Evolutionary conservation across 129 eudicot species (phyloP).

Genomic region (Lonicera japonica): DNA sequence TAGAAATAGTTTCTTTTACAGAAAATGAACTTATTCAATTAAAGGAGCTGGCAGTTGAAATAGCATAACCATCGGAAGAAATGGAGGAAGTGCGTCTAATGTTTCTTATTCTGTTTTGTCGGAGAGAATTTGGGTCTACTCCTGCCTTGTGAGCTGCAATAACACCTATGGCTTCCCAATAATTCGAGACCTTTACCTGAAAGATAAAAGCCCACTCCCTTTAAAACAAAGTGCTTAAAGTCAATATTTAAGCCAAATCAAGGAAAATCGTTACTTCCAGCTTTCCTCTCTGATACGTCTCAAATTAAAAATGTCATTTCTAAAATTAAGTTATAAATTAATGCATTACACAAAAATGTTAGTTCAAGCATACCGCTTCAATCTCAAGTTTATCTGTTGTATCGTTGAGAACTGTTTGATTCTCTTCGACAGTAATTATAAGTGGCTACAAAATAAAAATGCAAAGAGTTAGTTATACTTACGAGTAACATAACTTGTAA

Average conservation of each 20-base stretch:
- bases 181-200: constrained; percentile 86
- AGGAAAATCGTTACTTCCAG: too few species aligned
- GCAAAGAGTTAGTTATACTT: neutral
- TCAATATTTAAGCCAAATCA: too few species aligned
- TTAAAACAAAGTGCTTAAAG: neutral
- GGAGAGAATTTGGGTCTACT: constrained; percentile 73
- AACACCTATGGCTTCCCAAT: constrained; percentile 97
- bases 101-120: constrained; percentile 63
- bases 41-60: constrained; percentile 23
- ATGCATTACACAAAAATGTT: neutral
- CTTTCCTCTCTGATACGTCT: too few species aligned
- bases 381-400: constrained; percentile 84
- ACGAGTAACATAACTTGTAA: constrained; percentile 18
- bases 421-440: constrained; percentile 83
- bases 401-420: constrained; percentile 74
- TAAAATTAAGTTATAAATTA: neutral
- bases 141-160: constrained; percentile 97
- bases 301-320: too few species aligned
- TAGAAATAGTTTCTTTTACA: neutral
- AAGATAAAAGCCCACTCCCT: constrained; percentile 5
- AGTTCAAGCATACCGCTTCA: constrained; percentile 40
- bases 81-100: constrained; percentile 24
- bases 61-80: constrained; percentile 36
- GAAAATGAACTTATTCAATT: constrained; percentile 10
- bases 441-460: constrained; percentile 53